Evolutionary conservation across 1,139 yeast species (phyloP), one percentile per base, ranked within the genome.

Genomic region (Geotrichum macrosporum): DNA sequence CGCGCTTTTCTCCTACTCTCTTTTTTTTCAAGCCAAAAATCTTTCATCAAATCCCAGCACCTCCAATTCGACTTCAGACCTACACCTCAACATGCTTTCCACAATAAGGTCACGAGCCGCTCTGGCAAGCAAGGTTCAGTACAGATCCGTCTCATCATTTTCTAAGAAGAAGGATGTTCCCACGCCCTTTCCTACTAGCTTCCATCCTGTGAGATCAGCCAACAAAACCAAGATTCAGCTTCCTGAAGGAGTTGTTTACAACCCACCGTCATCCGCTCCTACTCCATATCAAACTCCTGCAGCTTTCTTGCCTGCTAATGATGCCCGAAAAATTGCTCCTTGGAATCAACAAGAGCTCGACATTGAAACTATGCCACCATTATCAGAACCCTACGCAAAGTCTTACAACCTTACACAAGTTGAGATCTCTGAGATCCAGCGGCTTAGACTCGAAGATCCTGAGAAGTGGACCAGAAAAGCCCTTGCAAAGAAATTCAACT

Each of bases 201-300:
- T 53, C 57, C 68, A 70, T 54, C 71, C 73, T 3, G 59, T 58
- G 21, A 59, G 70, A 41, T 68, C 73, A n/a, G 73, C 73, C 27
- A 61, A 60, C 50, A 68, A 64, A 47, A 67, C 71, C 46, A 58
- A 65, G 41, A 64, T 67, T 42, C 50, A 58, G 41, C 57, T 66
- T 12, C 73, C 73, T 2, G 59, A 60, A 22, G 73, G 73, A 8
- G 60, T 70, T 5, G 63, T 62, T 5, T 65, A 65, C 55, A 68
- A 68, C 51, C 74, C 74, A 2, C 65, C 74, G 8, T 70, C 74
- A 2, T 51, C 70, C 5, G 68, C 71, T 31, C 80, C 81, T 34
- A 68, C 78, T 10, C 80, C 82, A 41, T 70, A 77, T 24, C 68
- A 73, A 24, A 86, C 95, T 0, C 94, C 95, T 29, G 75, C 74